Evolutionary conservation across 306 rosid genomes (phyloP).

Genomic region (Cucumis hystrix): DNA sequence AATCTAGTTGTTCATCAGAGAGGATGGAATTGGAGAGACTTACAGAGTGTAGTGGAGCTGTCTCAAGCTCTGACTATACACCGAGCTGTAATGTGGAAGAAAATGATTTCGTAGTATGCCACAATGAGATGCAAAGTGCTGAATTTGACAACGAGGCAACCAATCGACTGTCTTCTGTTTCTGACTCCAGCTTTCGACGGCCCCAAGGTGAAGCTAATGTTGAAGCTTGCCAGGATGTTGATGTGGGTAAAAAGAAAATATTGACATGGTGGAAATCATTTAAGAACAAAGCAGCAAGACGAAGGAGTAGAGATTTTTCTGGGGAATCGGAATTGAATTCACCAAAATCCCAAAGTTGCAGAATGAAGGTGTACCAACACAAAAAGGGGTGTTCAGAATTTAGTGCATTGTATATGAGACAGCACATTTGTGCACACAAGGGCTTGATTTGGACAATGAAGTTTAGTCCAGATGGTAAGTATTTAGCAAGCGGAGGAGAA

Average conservation of each 20-base stretch:
- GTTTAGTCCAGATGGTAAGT: slow-evolving; percentile 74
- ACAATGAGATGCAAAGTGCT: slow-evolving; percentile 7
- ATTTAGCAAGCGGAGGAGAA: slow-evolving; percentile 88
- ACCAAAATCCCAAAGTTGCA: slow-evolving; percentile 7
- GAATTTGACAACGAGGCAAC: slow-evolving; percentile 9
- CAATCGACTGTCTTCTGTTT: slow-evolving; percentile 6
- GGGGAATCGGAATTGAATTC: slow-evolving; percentile 14
- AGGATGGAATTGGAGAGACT: slow-evolving; percentile 31
- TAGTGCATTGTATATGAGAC: slow-evolving; percentile 49
- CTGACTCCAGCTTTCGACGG: slow-evolving; percentile 11
- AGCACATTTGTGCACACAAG: slow-evolving; percentile 63
- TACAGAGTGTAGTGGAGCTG: slow-evolving; percentile 27
- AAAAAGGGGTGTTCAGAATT: slow-evolving; percentile 56
- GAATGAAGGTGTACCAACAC: slow-evolving; percentile 32
- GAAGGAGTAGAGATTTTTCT: slow-evolving; percentile 5
- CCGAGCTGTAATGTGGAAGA: neutral
- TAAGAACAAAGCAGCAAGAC: slow-evolving; percentile 14
- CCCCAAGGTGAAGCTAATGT: slow-evolving; percentile 16
- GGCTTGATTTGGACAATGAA: slow-evolving; percentile 79
- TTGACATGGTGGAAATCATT: slow-evolving; percentile 49
- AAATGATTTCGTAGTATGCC: slow-evolving; percentile 9
- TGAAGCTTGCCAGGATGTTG: slow-evolving; percentile 19
- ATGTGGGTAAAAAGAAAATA: slow-evolving; percentile 20
- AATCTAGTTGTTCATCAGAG: slow-evolving; percentile 11
- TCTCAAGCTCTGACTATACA: slow-evolving; percentile 16